phyloP scores from a whole-genome alignment of 768 basidiomycete species.

The Russula foetens region DNA sequence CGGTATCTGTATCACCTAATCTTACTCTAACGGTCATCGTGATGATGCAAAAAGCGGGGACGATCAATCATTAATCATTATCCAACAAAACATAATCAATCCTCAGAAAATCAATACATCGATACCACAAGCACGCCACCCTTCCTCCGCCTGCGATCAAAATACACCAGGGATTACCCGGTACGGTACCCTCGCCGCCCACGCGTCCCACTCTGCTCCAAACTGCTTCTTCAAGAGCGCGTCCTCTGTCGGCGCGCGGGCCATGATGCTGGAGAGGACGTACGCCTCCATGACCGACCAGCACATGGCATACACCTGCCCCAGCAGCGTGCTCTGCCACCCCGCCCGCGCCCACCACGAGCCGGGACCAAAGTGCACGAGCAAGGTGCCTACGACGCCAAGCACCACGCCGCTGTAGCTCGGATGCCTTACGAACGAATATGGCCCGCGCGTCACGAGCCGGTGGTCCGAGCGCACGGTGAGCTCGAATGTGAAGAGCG shows the following conservation, averaged over 20 bases:
- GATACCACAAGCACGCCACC: not conserved
- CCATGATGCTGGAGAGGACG: slow-evolving; percentile 14
- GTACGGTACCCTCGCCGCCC: slow-evolving; percentile 16
- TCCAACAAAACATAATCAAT: not conserved
- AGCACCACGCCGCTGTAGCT: slow-evolving; percentile 20
- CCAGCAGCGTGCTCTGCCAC: not conserved
- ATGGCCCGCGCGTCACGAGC: slow-evolving; percentile 22
- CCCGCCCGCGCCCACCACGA: slow-evolving; percentile 16
- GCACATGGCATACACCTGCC: slow-evolving; percentile 4
- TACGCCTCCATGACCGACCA: slow-evolving; percentile 15
- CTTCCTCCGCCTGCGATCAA: not conserved
- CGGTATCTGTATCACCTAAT: not conserved
- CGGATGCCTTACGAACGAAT: slow-evolving; percentile 22
- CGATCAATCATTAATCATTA: not conserved
- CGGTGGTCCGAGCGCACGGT: slow-evolving; percentile 17
- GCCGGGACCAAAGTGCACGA: slow-evolving; percentile 18
- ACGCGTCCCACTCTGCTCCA: slow-evolving; percentile 16
- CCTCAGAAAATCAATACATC: not conserved
- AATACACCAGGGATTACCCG: slow-evolving; percentile 17
- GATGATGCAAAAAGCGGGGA: not conserved
- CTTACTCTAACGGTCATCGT: not conserved
- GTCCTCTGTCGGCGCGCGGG: slow-evolving; percentile 12
- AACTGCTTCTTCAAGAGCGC: slow-evolving; percentile 13
- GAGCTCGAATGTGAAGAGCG: slow-evolving; percentile 20
- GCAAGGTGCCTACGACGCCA: slow-evolving; percentile 14